Evolutionary conservation across 106 monocot genomes (phyloP), one percentile per base, ranked within the genome.

Genomic region (Xerophyta viscosa): DNA sequence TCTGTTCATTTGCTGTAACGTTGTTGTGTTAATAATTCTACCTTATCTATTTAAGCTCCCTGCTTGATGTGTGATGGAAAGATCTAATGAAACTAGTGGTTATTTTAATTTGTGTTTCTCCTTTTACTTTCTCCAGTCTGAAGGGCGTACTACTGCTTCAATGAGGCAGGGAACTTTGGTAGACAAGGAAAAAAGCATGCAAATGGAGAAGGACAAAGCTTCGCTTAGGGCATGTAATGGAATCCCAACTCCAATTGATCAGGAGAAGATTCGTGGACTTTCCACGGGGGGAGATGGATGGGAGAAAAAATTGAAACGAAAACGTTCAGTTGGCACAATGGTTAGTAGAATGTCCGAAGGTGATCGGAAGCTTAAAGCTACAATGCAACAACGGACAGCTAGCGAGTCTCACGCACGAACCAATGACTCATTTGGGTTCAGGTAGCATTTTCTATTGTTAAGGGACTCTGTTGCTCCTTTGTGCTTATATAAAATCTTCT

Each of bases 221-320:
- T 64, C 60, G 29, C 47, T 73, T 4, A 57, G 77, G 65, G 29
- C 66, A 25, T 76, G 69, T 50, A 75, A 67, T 61, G 76, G 79
- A 2, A 70, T 66, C n/a, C 31, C 48, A 47, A 58, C 60, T 49
- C 46, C 58, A 12, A 29, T 37, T 31, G 79, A n/a, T n/a, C n/a
- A 85, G 48, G 84, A 84, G 19, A 87, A 87, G 64, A 60, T 66
- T 12, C 62, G 65, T 48, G 81, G 68, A 13, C 72, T 84, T 30
- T 39, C 94, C 45, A 58, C 76, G 61, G 88, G 78, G 20, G 71
- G 76, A 20, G 83, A 94, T 60, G 79, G 74, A 2, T 84, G 80
- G 83, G 83, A 88, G 20, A 93, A 78, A 71, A 93, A 79, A 52
- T 42, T 82, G 68, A 86, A 78, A 63, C 62, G 75, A 20, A 91